Evolutionary conservation across 1,139 yeast species (phyloP).

Genomic region (Hansenula sp.): DNA sequence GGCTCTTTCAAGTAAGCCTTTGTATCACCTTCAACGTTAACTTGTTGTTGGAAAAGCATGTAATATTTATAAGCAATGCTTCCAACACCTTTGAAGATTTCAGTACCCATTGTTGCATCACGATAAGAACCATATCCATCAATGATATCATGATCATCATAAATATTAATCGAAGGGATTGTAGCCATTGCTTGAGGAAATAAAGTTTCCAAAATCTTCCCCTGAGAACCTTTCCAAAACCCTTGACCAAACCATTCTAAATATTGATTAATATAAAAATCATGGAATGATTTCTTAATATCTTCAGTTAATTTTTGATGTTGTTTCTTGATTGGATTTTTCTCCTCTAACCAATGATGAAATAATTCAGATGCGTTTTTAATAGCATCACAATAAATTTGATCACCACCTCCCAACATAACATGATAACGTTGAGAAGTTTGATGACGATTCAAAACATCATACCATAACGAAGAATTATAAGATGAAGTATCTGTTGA

Average conservation of each 20-base stretch:
- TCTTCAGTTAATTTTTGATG: constrained; percentile 40
- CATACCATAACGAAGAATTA: constrained; percentile 80
- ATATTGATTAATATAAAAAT: constrained; percentile 70
- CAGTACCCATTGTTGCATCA: constrained; percentile 68
- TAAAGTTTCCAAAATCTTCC: constrained; percentile 59
- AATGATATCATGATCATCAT: constrained; percentile 89
- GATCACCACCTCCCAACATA: constrained; percentile 98
- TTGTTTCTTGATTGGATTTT: constrained; percentile 43
- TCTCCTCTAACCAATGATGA: constrained; percentile 59
- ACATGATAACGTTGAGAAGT: constrained; percentile 70
- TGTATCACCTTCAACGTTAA: constrained; percentile 43
- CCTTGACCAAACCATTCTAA: constrained; percentile 89
- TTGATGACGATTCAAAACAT: constrained; percentile 67
- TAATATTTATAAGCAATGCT: constrained; percentile 79
- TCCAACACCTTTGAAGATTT: constrained; percentile 69
- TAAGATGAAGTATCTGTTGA: constrained; percentile 63
- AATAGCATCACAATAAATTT: constrained; percentile 83
- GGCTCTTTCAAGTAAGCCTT: constrained; percentile 37
- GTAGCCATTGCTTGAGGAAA: constrained; percentile 75
- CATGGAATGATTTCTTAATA: constrained; percentile 50
- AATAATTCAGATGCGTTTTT: constrained; percentile 54
- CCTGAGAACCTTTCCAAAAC: constrained; percentile 68
- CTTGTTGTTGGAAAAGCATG: constrained; percentile 88
- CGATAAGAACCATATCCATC: constrained; percentile 93
- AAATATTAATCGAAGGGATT: constrained; percentile 82